phyloP scores from a whole-genome alignment of 768 basidiomycete genomes.

The Inosperma sp. region DNA sequence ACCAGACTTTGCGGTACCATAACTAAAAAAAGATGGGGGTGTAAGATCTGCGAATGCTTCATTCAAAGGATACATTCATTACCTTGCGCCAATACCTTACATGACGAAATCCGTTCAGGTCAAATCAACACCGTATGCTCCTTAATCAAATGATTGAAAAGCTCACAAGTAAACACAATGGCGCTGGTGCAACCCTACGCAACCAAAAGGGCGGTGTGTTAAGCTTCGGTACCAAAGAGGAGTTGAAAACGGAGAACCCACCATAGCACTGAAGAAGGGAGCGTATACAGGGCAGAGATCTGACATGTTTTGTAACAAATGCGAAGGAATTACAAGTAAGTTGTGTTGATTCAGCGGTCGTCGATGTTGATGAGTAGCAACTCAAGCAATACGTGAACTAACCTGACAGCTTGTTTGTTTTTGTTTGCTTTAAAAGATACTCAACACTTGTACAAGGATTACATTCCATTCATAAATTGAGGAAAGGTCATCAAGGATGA shows the following conservation, averaged over 20 bases:
- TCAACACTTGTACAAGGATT: too few species aligned
- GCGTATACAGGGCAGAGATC: conserved; percentile 93
- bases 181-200: conserved; percentile 91
- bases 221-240: conserved; percentile 11
- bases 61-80: conserved; percentile 21
- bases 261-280: conserved; percentile 98
- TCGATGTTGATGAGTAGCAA: neutral
- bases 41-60: conserved; percentile 9
- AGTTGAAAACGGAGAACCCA: conserved; percentile 33
- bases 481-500: too few species aligned
- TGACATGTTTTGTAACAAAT: conserved; percentile 17
- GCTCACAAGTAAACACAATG: conserved; percentile 96
- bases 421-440: too few species aligned
- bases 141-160: neutral
- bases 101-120: conserved; percentile 5
- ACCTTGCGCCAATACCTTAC: conserved; percentile 85
- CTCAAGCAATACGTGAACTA: neutral
- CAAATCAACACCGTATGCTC: neutral
- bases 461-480: too few species aligned
- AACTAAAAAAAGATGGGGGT: conserved; percentile 46
- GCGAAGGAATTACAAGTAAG: neutral
- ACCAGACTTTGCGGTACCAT: conserved; percentile 99
- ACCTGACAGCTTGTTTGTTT: too few species aligned
- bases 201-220: conserved; percentile 12
- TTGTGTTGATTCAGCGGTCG: neutral